Evolutionary conservation across 2,329 filamentous ascomycete genomes (phyloP).

Genomic region (Beauveria scarabaeidicola): DNA sequence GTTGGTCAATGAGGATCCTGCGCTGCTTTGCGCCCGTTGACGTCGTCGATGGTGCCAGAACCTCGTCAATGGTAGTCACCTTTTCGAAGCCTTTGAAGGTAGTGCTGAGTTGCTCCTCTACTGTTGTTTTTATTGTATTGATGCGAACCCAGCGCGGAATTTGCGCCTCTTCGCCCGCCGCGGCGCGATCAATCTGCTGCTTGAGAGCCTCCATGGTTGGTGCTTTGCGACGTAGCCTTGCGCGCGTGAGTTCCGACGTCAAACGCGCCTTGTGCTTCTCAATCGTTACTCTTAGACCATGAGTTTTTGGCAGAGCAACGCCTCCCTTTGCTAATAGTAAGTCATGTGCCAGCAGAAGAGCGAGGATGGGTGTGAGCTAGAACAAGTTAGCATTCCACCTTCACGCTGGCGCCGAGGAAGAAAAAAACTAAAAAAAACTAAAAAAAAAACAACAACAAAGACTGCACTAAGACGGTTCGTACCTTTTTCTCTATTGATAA

Average conservation of each 20-base stretch:
- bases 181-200: conserved; percentile 43
- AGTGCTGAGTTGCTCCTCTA: conserved; percentile 63
- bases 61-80: conserved; percentile 46
- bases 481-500: conserved; percentile 81
- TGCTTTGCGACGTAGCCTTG: conserved; percentile 63
- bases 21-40: conserved; percentile 28
- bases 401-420: neutral
- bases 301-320: conserved; percentile 69
- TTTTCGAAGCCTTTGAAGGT: conserved; percentile 61
- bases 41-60: conserved; percentile 30
- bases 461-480: conserved; percentile 4
- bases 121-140: conserved; percentile 65
- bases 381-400: conserved; percentile 7
- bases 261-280: conserved; percentile 76
- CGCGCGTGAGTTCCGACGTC: conserved; percentile 72
- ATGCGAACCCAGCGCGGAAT: conserved; percentile 91
- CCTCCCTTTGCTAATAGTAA: conserved; percentile 73
- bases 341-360: conserved; percentile 79
- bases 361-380: conserved; percentile 71
- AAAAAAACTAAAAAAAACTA: neutral
- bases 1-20: conserved; percentile 61
- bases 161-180: conserved; percentile 40
- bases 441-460: neutral
- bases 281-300: conserved; percentile 67
- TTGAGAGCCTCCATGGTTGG: conserved; percentile 59